These are phyloP conservation scores for Mentha longifolia DNA, from an alignment of 257 asterid species.

Conservation along the genomic window DNA sequence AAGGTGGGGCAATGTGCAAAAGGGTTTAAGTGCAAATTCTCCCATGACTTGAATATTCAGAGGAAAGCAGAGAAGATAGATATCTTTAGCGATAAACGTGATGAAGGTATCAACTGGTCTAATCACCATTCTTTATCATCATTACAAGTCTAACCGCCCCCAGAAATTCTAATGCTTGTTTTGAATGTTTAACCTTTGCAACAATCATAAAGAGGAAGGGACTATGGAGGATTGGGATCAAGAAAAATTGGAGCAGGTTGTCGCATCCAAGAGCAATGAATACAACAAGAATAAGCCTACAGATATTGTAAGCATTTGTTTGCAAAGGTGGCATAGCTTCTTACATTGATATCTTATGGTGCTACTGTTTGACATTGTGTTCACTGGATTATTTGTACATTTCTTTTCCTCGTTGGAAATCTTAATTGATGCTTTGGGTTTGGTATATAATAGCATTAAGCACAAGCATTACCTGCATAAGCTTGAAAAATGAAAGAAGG, in stretches of 20 bases:
- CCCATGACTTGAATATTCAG: slow-evolving; percentile 93
- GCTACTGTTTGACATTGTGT: slow-evolving; percentile 3
- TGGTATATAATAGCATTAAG: not conserved
- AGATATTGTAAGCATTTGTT: slow-evolving; percentile 67
- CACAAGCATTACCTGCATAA: not conserved
- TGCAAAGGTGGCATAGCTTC: slow-evolving; percentile 2
- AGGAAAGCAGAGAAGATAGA: slow-evolving; percentile 98
- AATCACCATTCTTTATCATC: not conserved
- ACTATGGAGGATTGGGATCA: slow-evolving; percentile 99
- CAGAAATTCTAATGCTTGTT: slow-evolving; percentile 13
- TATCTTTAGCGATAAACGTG: slow-evolving; percentile 78
- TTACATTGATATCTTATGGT: not conserved
- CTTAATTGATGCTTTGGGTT: slow-evolving; percentile 1
- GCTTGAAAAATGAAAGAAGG: not conserved
- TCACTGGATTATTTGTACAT: slow-evolving; percentile 1
- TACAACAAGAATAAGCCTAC: slow-evolving; percentile 97
- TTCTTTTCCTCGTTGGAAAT: not conserved
- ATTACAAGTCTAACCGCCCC: not conserved
- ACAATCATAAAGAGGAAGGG: slow-evolving; percentile 37
- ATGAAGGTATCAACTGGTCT: slow-evolving; percentile 38
- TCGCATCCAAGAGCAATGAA: slow-evolving; percentile 83
- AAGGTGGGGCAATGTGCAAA: slow-evolving; percentile 89
- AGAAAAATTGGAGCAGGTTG: slow-evolving; percentile 85
- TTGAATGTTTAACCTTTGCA: slow-evolving; percentile 20
- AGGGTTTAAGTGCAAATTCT: slow-evolving; percentile 96